Evolutionary conservation across 345 rosid genomes (phyloP).

Genomic region (Combretum micranthum): DNA sequence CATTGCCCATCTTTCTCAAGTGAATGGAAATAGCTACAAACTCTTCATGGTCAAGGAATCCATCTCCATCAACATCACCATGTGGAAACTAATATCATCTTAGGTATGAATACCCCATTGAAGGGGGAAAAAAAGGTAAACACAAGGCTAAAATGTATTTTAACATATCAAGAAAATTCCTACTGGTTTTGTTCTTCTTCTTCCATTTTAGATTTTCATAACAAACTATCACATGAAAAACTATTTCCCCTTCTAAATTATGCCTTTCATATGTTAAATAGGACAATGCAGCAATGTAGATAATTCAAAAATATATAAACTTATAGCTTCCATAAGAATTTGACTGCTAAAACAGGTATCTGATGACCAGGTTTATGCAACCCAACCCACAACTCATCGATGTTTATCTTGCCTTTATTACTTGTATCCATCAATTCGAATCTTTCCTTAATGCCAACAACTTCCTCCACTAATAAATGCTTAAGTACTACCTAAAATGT

Average conservation of each 20-base stretch:
- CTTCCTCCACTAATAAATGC: conserved; percentile 36
- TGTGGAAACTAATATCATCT: conserved; percentile 7
- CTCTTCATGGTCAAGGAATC: conserved; percentile 24
- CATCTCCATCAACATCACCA: conserved; percentile 37
- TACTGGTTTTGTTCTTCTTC: too few species aligned
- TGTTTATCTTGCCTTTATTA: too few species aligned
- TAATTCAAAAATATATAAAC: conserved; percentile 4
- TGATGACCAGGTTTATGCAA: conserved; percentile 28
- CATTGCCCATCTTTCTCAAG: conserved; percentile 31
- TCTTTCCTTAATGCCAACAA: conserved; percentile 30
- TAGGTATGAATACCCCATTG: too few species aligned
- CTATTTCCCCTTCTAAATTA: too few species aligned
- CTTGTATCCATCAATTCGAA: conserved; percentile 24
- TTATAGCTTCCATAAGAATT: conserved; percentile 37
- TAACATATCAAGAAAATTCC: too few species aligned
- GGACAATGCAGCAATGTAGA: neutral
- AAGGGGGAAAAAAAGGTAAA: too few species aligned
- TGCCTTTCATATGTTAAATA: too few species aligned
- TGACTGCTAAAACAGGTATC: conserved; percentile 23
- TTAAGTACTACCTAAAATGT: too few species aligned
- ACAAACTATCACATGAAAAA: too few species aligned
- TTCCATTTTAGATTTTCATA: too few species aligned
- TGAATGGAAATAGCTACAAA: conserved; percentile 30
- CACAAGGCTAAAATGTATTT: too few species aligned
- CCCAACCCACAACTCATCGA: too few species aligned